phyloP scores from a whole-genome alignment of 2,329 filamentous ascomycete genomes.

The Aschersonia sp. region DNA sequence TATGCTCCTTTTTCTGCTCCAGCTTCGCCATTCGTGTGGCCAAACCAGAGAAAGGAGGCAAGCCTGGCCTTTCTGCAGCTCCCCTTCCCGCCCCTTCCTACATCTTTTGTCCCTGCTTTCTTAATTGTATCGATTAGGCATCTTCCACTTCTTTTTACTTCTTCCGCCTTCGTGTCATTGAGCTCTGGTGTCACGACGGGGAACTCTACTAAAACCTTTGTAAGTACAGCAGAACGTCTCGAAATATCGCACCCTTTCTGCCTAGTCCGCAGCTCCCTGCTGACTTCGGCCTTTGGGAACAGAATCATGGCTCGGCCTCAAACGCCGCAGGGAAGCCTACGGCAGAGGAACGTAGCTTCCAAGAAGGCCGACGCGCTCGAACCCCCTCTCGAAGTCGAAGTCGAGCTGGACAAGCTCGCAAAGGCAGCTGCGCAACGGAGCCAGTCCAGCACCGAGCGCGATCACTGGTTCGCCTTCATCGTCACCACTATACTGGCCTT shows the following conservation, averaged over 20 bases:
- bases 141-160: too few species aligned
- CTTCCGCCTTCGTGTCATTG: too few species aligned
- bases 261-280: background rate
- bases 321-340: constrained; percentile 42
- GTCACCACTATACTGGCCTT: constrained; percentile 77
- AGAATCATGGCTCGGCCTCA: constrained; percentile 31
- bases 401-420: constrained; percentile 35
- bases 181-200: too few species aligned
- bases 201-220: too few species aligned
- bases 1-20: background rate
- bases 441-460: constrained; percentile 48
- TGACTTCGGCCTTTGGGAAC: constrained; percentile 3
- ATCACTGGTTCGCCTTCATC: constrained; percentile 66
- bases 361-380: constrained; percentile 30
- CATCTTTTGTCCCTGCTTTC: too few species aligned
- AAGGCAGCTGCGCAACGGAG: constrained; percentile 20
- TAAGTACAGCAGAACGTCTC: too few species aligned
- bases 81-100: background rate
- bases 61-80: background rate
- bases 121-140: too few species aligned
- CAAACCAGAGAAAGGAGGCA: background rate
- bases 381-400: constrained; percentile 27
- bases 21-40: background rate
- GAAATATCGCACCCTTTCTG: too few species aligned
- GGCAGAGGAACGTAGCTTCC: constrained; percentile 39